Evolutionary conservation across 768 basidiomycete species (phyloP).

Genomic region (Psilocybe azurescens): DNA sequence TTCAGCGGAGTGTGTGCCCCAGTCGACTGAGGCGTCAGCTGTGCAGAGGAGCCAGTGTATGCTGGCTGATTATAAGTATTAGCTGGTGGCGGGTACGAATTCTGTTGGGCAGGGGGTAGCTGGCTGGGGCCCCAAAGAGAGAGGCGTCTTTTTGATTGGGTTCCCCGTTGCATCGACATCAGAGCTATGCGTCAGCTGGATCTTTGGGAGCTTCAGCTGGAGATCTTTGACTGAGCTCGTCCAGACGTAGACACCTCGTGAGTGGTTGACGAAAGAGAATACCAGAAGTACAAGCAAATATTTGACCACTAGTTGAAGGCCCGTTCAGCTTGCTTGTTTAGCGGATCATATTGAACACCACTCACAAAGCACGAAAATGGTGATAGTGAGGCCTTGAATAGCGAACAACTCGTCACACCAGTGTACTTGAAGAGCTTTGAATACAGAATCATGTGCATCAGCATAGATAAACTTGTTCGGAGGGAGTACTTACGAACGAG

Average conservation of each 20-base stretch:
- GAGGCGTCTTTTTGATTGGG: constrained; percentile 9
- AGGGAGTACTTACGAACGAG: background rate
- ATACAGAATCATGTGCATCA: background rate
- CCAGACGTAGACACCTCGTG: constrained; percentile 19
- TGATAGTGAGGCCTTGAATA: constrained; percentile 13
- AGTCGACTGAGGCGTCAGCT: background rate
- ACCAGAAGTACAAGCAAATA: constrained; percentile 13
- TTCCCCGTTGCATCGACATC: constrained; percentile 14
- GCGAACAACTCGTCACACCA: constrained; percentile 20
- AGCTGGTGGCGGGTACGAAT: background rate
- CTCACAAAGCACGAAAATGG: constrained; percentile 17
- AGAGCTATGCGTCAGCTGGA: constrained; percentile 14
- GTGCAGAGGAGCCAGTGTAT: background rate
- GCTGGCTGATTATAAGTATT: background rate
- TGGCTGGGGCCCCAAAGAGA: constrained; percentile 6
- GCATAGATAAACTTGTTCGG: background rate
- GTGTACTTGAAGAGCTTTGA: constrained; percentile 1
- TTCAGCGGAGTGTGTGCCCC: background rate
- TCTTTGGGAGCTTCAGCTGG: constrained; percentile 9
- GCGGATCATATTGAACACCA: background rate
- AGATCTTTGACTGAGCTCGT: constrained; percentile 18
- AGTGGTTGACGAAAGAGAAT: constrained; percentile 19
- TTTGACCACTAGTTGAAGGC: constrained; percentile 9
- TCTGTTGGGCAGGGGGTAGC: constrained; percentile 8
- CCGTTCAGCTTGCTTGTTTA: background rate